phyloP scores from a whole-genome alignment of 305 asterid species.

The Solanum aculeatissimum region DNA sequence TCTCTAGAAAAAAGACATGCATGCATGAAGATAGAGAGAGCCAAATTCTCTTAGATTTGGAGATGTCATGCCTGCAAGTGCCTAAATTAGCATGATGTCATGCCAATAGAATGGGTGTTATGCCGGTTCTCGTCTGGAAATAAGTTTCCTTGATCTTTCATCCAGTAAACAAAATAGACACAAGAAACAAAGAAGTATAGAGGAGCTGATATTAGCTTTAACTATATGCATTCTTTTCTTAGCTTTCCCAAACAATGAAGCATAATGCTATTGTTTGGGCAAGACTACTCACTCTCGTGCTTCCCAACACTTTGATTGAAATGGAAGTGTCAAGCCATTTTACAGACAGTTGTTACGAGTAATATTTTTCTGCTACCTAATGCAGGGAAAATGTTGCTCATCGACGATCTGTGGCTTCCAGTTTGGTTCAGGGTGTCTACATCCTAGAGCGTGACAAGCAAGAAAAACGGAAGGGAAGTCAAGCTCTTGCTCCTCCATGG shows the following conservation, averaged over 20 bases:
- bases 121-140: background rate
- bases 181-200: background rate
- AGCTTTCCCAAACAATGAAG: background rate
- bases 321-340: background rate
- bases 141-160: background rate
- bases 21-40: background rate
- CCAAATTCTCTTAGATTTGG: background rate
- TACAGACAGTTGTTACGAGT: background rate
- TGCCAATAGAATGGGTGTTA: background rate
- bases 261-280: background rate
- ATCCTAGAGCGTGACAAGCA: constrained; percentile 78
- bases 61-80: background rate
- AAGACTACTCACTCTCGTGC: background rate
- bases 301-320: background rate
- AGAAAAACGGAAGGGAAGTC: constrained; percentile 47
- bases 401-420: constrained; percentile 72
- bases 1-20: background rate
- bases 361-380: background rate
- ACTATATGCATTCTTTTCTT: background rate
- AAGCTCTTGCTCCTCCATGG: constrained; percentile 91
- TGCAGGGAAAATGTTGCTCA: constrained; percentile 55
- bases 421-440: constrained; percentile 84
- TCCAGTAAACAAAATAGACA: background rate
- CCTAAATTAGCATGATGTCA: background rate
- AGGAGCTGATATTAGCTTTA: background rate